Base-by-base conservation (phyloP, 768 basidiomycete species). In the Hericium erinaceus region DNA sequence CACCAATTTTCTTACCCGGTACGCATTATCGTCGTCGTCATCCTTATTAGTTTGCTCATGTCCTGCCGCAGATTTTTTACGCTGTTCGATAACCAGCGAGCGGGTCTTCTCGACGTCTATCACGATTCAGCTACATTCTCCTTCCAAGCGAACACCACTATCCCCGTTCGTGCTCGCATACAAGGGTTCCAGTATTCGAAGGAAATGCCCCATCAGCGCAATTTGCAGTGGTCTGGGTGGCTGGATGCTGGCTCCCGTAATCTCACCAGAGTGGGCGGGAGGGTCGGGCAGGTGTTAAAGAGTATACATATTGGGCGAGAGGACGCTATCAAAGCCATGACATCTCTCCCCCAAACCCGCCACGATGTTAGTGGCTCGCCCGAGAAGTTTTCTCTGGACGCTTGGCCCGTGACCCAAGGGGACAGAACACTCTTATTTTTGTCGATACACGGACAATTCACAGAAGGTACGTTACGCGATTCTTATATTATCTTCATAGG, bases 101-200 rank as follows among this genome's bases (percentile, higher is more conserved):
- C 77, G 0, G 72, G 76, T 0, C 78, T 98, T 6, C 65, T 80
- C 15, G 76, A 85, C 49, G 91, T 80, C 18, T 99, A 98, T 68
- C 82, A 89, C 58, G 83, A 89, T 0, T 73, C 80, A 11, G 89
- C 95, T n/a, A 95, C 93, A 8, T 94, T 98, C 68, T 97, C 94
- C 1, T 89, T 86, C 68, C 88, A 87, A 18, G 82, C 83, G 64
- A 95, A 94, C 68, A 95, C 94, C 1, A 68, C 80, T 6, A 88
- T 95, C 60, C 91, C 91, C 4, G 69, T 77, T 7, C 87, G 94
- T 15, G 89, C 91, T 0, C 80, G 89, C 50, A 75, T 89, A 49
- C 80, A 85, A 67, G 86, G 85, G 20, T 77, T 84, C 60, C 84
- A 89, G 60, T 66, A 71, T 6, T 80, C 81, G 5, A 75, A 73